Percentiles rank a stretch among this genome's conserved stretches.
Conservation (phyloP, 2,329 filamentous ascomycete genomes). For the Pseudogymnoascus pannorum region DNA sequence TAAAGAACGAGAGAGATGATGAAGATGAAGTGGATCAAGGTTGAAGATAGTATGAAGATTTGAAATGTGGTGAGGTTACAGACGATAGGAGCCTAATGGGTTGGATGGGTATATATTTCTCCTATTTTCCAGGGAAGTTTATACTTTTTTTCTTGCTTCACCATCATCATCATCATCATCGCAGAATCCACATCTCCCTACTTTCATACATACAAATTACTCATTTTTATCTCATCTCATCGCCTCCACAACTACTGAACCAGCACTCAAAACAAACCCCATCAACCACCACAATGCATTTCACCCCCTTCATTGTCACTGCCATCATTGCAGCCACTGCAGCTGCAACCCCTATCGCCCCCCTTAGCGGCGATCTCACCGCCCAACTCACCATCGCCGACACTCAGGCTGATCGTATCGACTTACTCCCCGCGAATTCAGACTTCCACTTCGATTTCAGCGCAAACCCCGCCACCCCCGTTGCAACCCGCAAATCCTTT, state of each 20-base stretch:
- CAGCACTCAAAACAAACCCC: slow-evolving; percentile 8
- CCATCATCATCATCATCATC: not conserved
- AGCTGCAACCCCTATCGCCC: slow-evolving; percentile 23
- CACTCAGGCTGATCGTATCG: slow-evolving; percentile 39
- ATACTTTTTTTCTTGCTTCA: not conserved
- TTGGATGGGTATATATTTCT: not conserved
- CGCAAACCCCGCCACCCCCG: slow-evolving; percentile 44
- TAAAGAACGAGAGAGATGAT: not conserved
- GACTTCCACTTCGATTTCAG: slow-evolving; percentile 48
- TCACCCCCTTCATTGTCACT: slow-evolving; percentile 30
- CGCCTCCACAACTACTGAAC: not conserved
- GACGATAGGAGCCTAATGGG: not conserved
- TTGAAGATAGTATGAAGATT: not conserved
- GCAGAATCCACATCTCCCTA: not conserved
- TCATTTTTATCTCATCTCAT: not conserved
- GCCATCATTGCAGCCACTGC: slow-evolving; percentile 36
- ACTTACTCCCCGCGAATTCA: slow-evolving; percentile 32
- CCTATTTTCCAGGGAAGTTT: not conserved
- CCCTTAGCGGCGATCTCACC: slow-evolving; percentile 33
- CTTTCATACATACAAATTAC: not conserved
- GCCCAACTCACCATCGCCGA: slow-evolving; percentile 33
- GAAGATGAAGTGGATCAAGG: not conserved
- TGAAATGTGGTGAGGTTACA: not conserved
- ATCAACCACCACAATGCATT: slow-evolving; percentile 28
- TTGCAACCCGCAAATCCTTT: slow-evolving; percentile 35